These are phyloP conservation scores for Casuarina equisetifolia DNA, from an alignment of 306 rosid genomes.

Conservation along the genomic window DNA sequence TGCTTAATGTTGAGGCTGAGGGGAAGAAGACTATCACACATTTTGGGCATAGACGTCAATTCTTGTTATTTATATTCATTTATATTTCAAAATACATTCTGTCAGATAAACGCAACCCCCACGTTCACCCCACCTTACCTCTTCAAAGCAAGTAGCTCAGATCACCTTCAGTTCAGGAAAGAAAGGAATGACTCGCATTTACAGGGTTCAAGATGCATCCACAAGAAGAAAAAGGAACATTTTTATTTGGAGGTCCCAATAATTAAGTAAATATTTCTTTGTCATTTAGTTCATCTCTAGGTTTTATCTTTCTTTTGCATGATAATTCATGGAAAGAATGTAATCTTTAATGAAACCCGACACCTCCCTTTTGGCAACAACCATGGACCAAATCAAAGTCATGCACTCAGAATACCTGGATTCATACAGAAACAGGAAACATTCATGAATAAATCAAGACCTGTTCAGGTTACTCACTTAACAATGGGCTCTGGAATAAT, in stretches of 20 bases:
- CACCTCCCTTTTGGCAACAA: neutral
- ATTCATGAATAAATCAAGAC: constrained; percentile 1
- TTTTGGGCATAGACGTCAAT: neutral
- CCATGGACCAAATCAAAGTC: neutral
- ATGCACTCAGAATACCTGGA: neutral
- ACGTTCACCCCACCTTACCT: neutral
- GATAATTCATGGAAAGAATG: neutral
- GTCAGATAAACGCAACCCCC: neutral
- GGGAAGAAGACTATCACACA: neutral
- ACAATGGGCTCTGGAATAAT: neutral
- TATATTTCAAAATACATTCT: neutral
- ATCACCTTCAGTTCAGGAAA: neutral
- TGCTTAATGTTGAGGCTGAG: neutral
- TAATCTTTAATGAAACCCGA: neutral
- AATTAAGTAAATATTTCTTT: neutral
- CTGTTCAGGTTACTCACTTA: constrained; percentile 1
- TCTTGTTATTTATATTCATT: neutral
- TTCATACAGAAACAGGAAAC: neutral
- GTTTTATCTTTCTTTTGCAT: neutral
- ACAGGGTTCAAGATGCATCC: neutral
- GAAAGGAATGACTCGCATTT: neutral
- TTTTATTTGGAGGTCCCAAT: neutral
- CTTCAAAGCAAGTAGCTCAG: neutral
- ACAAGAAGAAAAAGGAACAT: neutral
- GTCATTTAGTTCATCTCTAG: neutral